Conservation (phyloP, 2,329 filamentous ascomycete species). For the Trichoderma oligosporum region DNA sequence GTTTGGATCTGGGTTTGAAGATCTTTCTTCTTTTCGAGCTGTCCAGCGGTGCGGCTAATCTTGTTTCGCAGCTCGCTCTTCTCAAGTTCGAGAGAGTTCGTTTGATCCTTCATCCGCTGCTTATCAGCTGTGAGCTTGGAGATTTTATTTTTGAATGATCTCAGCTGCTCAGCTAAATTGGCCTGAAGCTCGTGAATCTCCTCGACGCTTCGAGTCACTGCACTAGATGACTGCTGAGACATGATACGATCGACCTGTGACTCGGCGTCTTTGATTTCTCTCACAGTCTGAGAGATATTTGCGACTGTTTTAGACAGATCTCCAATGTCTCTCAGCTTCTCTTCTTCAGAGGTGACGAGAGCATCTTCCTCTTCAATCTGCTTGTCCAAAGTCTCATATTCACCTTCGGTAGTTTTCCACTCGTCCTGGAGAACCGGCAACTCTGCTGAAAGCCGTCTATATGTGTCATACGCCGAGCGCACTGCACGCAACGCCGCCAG, state of each 20-base stretch:
- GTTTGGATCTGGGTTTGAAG: slow-evolving; percentile 69
- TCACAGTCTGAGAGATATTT: slow-evolving; percentile 67
- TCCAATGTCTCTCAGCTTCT: slow-evolving; percentile 68
- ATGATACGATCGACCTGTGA: slow-evolving; percentile 70
- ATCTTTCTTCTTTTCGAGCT: slow-evolving; percentile 76
- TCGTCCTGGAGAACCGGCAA: slow-evolving; percentile 67
- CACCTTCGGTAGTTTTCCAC: slow-evolving; percentile 56
- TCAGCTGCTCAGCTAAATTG: slow-evolving; percentile 62
- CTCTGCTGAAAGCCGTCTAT: slow-evolving; percentile 65
- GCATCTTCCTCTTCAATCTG: slow-evolving; percentile 66
- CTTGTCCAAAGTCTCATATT: slow-evolving; percentile 57
- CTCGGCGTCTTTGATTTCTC: slow-evolving; percentile 68
- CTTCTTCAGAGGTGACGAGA: slow-evolving; percentile 60
- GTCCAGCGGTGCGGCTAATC: slow-evolving; percentile 64
- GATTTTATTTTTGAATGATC: slow-evolving; percentile 59
- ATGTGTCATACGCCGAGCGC: slow-evolving; percentile 68
- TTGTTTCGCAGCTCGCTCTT: slow-evolving; percentile 70
- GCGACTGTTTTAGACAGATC: slow-evolving; percentile 71
- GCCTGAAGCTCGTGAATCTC: slow-evolving; percentile 78
- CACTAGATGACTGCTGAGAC: slow-evolving; percentile 69
- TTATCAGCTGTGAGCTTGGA: slow-evolving; percentile 64
- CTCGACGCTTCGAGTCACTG: slow-evolving; percentile 66
- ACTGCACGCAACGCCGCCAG: slow-evolving; percentile 60
- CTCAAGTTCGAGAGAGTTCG: slow-evolving; percentile 71
- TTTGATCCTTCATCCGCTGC: slow-evolving; percentile 64